Evolutionary conservation across 495 filamentous ascomycete genomes (phyloP).

Genomic region (Penicillium odoratum): DNA sequence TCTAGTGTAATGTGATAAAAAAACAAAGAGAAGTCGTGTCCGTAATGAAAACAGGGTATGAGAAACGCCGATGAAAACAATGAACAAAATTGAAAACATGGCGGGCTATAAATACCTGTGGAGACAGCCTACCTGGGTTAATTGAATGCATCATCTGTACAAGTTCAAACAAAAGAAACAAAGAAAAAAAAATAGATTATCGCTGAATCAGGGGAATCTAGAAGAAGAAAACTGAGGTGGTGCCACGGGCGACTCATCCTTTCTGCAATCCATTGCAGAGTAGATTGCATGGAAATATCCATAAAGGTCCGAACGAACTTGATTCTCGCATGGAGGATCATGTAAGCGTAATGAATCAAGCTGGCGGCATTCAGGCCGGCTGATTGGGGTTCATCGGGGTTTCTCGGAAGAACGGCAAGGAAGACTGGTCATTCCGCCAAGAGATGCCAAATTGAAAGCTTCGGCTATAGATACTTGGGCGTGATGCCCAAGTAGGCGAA

Average conservation of each 20-base stretch:
- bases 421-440: background rate
- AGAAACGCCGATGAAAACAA: slow-evolving; percentile 14
- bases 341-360: background rate
- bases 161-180: slow-evolving; percentile 14
- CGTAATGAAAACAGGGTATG: slow-evolving; percentile 21
- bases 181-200: slow-evolving; percentile 15
- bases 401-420: background rate
- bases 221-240: slow-evolving; percentile 19
- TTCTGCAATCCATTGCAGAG: slow-evolving; percentile 16
- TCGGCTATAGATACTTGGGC: background rate
- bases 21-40: slow-evolving; percentile 15
- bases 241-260: slow-evolving; percentile 13
- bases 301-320: background rate
- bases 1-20: slow-evolving; percentile 11
- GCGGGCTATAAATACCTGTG: slow-evolving; percentile 10
- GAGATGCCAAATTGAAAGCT: background rate
- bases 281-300: slow-evolving; percentile 6
- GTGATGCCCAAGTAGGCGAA: background rate
- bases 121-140: slow-evolving; percentile 10
- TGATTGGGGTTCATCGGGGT: background rate
- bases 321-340: background rate
- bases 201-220: slow-evolving; percentile 35
- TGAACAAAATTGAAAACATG: background rate
- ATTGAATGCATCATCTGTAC: slow-evolving; percentile 20
- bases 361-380: background rate